Percentiles rank a stretch among this genome's conserved stretches.
These are phyloP conservation scores for Pythium rhizo-oryzae DNA, from an alignment of 352 stramenopile species.

Conservation along the genomic window DNA sequence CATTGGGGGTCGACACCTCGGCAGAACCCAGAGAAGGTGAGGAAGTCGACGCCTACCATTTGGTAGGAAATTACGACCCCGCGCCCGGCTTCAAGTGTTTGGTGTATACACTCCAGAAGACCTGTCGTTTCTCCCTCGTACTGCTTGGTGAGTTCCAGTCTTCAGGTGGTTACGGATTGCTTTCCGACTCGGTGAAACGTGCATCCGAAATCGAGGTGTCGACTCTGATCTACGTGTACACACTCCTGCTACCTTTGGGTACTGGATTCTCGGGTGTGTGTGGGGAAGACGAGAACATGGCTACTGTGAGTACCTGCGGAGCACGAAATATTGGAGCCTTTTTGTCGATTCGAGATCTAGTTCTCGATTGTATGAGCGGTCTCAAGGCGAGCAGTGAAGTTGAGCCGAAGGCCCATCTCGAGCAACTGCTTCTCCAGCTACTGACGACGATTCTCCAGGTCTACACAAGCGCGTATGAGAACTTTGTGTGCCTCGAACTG, in stretches of 20 bases:
- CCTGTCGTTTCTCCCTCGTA: slow-evolving; percentile 56
- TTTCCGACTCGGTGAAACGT: slow-evolving; percentile 44
- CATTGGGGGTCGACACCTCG: not conserved
- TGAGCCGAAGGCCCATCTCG: slow-evolving; percentile 25
- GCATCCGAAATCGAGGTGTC: slow-evolving; percentile 48
- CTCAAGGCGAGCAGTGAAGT: slow-evolving; percentile 17
- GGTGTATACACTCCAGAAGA: slow-evolving; percentile 67
- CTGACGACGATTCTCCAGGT: slow-evolving; percentile 70
- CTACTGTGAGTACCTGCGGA: slow-evolving; percentile 43
- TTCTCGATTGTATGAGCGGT: slow-evolving; percentile 51
- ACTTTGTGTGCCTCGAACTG: slow-evolving; percentile 71
- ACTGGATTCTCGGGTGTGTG: slow-evolving; percentile 42
- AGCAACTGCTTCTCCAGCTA: slow-evolving; percentile 61
- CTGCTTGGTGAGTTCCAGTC: slow-evolving; percentile 71
- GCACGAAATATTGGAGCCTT: slow-evolving; percentile 72
- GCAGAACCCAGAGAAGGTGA: slow-evolving; percentile 5
- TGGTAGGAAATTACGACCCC: slow-evolving; percentile 53
- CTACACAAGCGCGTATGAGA: slow-evolving; percentile 74
- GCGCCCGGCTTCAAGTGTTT: slow-evolving; percentile 53
- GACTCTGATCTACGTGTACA: slow-evolving; percentile 54
- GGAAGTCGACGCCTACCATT: slow-evolving; percentile 25
- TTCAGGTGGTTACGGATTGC: slow-evolving; percentile 60
- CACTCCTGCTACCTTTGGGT: slow-evolving; percentile 58
- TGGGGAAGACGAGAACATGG: slow-evolving; percentile 43
- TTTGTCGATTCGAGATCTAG: slow-evolving; percentile 61